These are phyloP conservation scores for Boletus rex-veris DNA, from an alignment of 768 basidiomycete genomes.

Conservation along the genomic window DNA sequence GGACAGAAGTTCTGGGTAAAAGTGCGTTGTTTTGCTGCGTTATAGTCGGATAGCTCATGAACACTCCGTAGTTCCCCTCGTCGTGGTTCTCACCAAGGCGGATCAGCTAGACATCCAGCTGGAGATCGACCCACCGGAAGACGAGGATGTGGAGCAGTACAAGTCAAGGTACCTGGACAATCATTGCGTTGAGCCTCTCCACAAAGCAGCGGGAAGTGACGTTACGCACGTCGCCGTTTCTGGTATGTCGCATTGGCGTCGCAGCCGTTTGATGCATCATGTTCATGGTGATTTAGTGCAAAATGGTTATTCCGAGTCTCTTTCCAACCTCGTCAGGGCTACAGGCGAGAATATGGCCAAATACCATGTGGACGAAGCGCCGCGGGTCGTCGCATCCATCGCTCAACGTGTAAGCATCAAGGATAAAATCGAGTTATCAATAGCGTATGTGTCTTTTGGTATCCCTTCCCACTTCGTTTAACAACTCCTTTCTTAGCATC, in stretches of 20 bases:
- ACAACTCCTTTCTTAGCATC: background rate
- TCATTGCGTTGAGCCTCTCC: constrained; percentile 3
- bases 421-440: constrained; percentile 12
- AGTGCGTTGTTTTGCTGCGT: background rate
- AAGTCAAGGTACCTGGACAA: background rate
- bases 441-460: constrained; percentile 1
- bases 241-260: background rate
- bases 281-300: constrained; percentile 1
- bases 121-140: background rate
- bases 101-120: constrained; percentile 6
- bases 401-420: constrained; percentile 17
- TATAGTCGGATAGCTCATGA: background rate
- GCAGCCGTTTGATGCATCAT: background rate
- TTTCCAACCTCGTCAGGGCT: background rate
- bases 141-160: background rate
- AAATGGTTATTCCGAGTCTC: constrained; percentile 1
- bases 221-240: constrained; percentile 5
- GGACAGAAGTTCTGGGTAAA: constrained; percentile 4
- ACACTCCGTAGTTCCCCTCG: constrained; percentile 3
- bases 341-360: constrained; percentile 6
- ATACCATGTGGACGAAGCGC: constrained; percentile 6
- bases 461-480: background rate
- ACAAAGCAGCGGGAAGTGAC: background rate
- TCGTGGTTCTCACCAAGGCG: constrained; percentile 16
- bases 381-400: constrained; percentile 7